A percentile compares a stretch with the other conserved stretches of the same genome.
phyloP scores from a whole-genome alignment of 768 basidiomycete species.

The Rubroboletus satanas region DNA sequence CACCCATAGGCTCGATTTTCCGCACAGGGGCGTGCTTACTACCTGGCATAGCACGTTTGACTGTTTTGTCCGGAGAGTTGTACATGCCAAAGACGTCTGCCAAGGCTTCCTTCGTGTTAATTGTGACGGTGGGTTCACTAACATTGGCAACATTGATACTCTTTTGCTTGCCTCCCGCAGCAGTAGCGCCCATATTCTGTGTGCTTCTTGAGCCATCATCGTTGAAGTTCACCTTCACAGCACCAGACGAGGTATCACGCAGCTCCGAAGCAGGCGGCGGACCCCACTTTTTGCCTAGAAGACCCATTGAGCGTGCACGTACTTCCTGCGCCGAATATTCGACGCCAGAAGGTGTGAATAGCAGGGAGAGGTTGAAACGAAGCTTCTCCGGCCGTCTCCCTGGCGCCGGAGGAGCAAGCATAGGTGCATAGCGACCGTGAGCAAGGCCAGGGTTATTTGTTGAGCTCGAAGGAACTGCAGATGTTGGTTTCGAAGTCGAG shows the following conservation, averaged over 20 bases:
- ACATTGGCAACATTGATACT: constrained; percentile 39
- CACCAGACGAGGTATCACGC: constrained; percentile 33
- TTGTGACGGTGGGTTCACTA: constrained; percentile 84
- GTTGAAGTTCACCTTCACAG: constrained; percentile 53
- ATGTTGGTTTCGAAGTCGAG: constrained; percentile 18
- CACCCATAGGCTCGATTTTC: constrained; percentile 57
- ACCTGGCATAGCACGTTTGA: constrained; percentile 50
- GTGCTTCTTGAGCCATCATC: constrained; percentile 50
- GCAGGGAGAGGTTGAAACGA: constrained; percentile 60
- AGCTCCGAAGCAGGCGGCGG: constrained; percentile 48
- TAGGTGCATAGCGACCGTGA: constrained; percentile 58
- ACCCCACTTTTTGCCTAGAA: constrained; percentile 83
- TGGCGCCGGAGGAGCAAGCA: constrained; percentile 65
- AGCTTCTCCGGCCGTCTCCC: constrained; percentile 71
- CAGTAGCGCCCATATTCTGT: constrained; percentile 36
- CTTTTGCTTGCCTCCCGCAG: constrained; percentile 37
- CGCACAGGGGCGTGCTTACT: constrained; percentile 72
- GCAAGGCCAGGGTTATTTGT: constrained; percentile 35
- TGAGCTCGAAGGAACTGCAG: constrained; percentile 30
- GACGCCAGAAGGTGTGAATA: constrained; percentile 70
- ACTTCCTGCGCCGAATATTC: constrained; percentile 88
- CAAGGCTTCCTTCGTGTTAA: constrained; percentile 94
- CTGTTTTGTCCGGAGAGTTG: constrained; percentile 81
- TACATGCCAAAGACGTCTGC: constrained; percentile 96
- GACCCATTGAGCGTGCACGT: constrained; percentile 75